Evolutionary conservation across 1,284 basidiomycete species (phyloP), one percentile per base, ranked within the genome.

Genomic region (Cutaneotrichosporon sp.): DNA sequence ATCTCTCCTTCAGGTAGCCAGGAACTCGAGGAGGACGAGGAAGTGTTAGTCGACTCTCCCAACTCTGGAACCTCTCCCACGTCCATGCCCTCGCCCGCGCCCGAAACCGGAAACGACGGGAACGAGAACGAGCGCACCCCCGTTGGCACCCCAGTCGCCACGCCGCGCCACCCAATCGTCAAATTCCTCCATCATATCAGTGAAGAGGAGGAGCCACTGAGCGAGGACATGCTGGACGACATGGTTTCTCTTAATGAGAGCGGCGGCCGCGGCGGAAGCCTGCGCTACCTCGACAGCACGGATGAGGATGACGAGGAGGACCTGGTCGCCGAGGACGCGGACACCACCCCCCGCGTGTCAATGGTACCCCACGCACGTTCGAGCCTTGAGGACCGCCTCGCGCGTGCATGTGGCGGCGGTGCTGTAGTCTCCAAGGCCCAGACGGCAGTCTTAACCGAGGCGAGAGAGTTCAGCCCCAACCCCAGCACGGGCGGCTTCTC

Each of bases 131-230:
- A 51, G 8, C 26, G 26, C n/a, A 52, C 49, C 3, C 51, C 55
- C 11, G 10, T 27, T n/a, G 17, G 39, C 20, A 29, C 48, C 4
- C 51, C 46, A 0, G 38, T 46, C 11, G 16, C 25, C n/a, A 20
- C 34, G 2, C 49, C 54, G 4, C n/a, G n/a, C 12, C 53, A 44
- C 10, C 37, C 50, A 6, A 52, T 52, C 11, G 37, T 48, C 20
- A 38, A 35, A 34, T 54, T 46, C 55, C 49, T 54, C 9, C 42
- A 49, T 6, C 54, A 60, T 46, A 56, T 60, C 34, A 51, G 49
- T 20, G 58, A 60, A 38, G 61, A 54, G 34, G 58, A 60, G 54
- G 58, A 56, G 43, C 54, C 54, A 16, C 29, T 58, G 5, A 51
- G 49, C 20, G 58, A 60, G 39, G 54, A 56, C 44, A 52, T 49